Percentiles rank a stretch among this genome's conserved stretches.
Evolutionary conservation across 2,329 filamentous ascomycete genomes (phyloP).

Genomic region (Aspergillus proliferans): DNA sequence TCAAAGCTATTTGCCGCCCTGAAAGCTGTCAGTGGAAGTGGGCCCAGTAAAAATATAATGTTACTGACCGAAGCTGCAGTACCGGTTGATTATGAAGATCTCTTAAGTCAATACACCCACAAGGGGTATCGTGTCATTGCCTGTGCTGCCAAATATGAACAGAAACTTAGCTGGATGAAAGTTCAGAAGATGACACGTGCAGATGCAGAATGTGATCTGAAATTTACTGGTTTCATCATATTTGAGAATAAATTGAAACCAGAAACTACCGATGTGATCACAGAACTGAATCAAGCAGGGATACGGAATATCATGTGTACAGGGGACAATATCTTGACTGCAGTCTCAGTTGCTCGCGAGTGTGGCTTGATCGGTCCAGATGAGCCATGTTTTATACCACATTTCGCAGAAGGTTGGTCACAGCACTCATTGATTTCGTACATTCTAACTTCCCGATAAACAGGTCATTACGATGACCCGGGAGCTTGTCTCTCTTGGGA

Average conservation of each 20-base stretch:
- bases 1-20: conserved; percentile 83
- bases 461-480: conserved; percentile 66
- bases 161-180: conserved; percentile 86
- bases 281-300: conserved; percentile 73
- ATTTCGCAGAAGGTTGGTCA: conserved; percentile 64
- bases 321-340: conserved; percentile 94
- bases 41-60: not conserved
- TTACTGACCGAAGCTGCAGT: conserved; percentile 45
- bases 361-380: conserved; percentile 74
- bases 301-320: conserved; percentile 95
- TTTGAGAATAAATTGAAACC: conserved; percentile 98
- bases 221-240: conserved; percentile 93
- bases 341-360: conserved; percentile 89
- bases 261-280: conserved; percentile 71
- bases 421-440: not conserved
- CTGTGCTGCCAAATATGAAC: conserved; percentile 82
- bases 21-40: conserved; percentile 60
- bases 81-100: conserved; percentile 81
- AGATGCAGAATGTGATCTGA: conserved; percentile 74
- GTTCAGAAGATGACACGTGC: conserved; percentile 86
- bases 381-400: conserved; percentile 87
- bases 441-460: not conserved
- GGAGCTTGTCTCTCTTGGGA: conserved; percentile 78
- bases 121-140: conserved; percentile 94
- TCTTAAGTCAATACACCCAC: conserved; percentile 86